Percentiles rank a stretch among this genome's conserved stretches.
Evolutionary conservation across 2,329 filamentous ascomycete genomes (phyloP).

Genomic region (Zarea fungicola): DNA sequence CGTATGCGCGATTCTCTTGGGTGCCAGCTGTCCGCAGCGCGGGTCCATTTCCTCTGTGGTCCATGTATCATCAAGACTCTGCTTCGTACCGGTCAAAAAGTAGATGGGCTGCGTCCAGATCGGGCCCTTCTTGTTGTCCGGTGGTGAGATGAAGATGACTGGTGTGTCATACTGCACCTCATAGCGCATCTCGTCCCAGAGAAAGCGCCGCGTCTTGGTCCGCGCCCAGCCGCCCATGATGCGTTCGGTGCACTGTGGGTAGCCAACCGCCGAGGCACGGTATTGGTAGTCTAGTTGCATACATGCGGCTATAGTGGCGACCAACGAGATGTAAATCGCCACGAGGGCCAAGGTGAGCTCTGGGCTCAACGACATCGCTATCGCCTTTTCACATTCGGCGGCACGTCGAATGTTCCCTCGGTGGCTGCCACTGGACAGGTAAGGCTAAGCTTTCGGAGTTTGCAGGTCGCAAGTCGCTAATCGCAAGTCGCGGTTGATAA

Average conservation of each 20-base stretch:
- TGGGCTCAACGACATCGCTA: background rate
- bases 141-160: constrained; percentile 45
- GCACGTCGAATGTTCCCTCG: too few species aligned
- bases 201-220: constrained; percentile 36
- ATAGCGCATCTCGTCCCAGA: constrained; percentile 40
- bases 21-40: constrained; percentile 21
- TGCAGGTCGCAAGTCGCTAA: too few species aligned
- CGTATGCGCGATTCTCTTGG: constrained; percentile 41
- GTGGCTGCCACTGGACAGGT: too few species aligned
- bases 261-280: constrained; percentile 44
- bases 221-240: constrained; percentile 44
- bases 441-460: too few species aligned
- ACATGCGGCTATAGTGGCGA: constrained; percentile 40
- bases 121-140: constrained; percentile 35
- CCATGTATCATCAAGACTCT: constrained; percentile 33
- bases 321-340: constrained; percentile 42
- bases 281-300: constrained; percentile 48
- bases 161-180: constrained; percentile 45
- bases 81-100: constrained; percentile 33
- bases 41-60: constrained; percentile 28
- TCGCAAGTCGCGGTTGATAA: too few species aligned
- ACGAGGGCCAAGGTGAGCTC: constrained; percentile 37
- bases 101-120: constrained; percentile 26
- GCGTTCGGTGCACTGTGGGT: constrained; percentile 41
- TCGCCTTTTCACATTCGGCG: too few species aligned